Evolutionary conservation across 495 filamentous ascomycete genomes (phyloP), one percentile per base, ranked within the genome.

Genomic region (Symbiotaphrina buchneri): DNA sequence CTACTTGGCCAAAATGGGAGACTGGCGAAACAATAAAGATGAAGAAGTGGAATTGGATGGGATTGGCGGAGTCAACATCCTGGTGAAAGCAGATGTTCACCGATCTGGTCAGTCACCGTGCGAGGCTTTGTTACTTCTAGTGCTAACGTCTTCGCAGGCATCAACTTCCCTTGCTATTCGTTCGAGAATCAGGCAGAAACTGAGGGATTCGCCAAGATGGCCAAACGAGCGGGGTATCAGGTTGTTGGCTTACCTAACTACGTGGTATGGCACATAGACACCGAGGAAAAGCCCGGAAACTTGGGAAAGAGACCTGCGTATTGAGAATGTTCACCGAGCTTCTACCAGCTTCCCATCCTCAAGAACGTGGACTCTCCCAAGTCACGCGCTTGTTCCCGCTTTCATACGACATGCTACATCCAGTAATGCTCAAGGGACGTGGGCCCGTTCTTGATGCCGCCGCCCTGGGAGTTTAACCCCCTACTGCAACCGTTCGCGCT

Each of bases 161-260:
- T 97, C 55, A 97, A 97, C 53, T 97, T 97, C 56, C 87, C 87
- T 11, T 68, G 74, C 47, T 97, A 97, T 47, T 66, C 87, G 10
- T 97, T 97, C 51, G 90, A 97, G 54, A 95, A 97, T 52, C 87
- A 97, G 56, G 87, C 87, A 38, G 87, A 97, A 53, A 97, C 87
- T 4, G 87, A 97, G 51, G 87, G 87, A 3, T 97, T 97, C 45
- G 87, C 87, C 27, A 85, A 80, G 49, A 97, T 97, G 87, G 87
- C 87, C 36, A 95, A 94, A 60, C 66, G 85, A 39, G 87, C 87
- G 21, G 85, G 85, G 26, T 95, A 94, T 52, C 61, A 80, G 44
- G 87, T 97, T 21, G 61, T 74, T 35, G 87, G 87, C 21, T 60
- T 97, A 31, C 90, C 87, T 34, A 97, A 97, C 53, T 97, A 97